phyloP scores from a whole-genome alignment of 2,329 filamentous ascomycete genomes.

The Ophiostoma ulmi region DNA sequence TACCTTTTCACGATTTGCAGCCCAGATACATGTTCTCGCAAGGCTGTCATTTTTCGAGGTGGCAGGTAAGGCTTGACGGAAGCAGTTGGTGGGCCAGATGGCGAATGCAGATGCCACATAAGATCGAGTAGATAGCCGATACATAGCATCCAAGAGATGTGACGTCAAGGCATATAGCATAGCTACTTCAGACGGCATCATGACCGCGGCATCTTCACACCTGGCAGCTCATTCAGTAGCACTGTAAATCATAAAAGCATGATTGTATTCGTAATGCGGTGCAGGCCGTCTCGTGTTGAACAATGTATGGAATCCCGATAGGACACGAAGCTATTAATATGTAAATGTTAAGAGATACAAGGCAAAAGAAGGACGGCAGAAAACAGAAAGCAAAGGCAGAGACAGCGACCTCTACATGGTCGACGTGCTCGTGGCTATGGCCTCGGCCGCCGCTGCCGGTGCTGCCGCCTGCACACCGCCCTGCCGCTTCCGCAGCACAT shows the following conservation, averaged over 20 bases:
- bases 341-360: neutral
- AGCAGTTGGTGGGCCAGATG: neutral
- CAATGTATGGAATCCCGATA: neutral
- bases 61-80: neutral
- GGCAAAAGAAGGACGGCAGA: neutral
- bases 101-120: no score
- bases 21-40: neutral
- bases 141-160: neutral
- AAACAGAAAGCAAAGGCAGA: neutral
- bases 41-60: neutral
- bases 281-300: conserved; percentile 8
- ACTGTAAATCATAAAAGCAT: neutral
- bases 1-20: neutral
- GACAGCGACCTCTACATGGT: neutral
- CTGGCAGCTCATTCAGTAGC: no score
- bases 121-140: no score
- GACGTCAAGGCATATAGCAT: neutral
- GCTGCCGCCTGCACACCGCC: conserved; percentile 33
- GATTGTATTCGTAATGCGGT: conserved; percentile 1
- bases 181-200: neutral
- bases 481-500: conserved; percentile 81
- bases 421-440: neutral
- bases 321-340: conserved; percentile 8
- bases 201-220: neutral
- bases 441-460: neutral